Evolutionary conservation across 148 eudicot species (phyloP).

Genomic region (Oxyria digyna): DNA sequence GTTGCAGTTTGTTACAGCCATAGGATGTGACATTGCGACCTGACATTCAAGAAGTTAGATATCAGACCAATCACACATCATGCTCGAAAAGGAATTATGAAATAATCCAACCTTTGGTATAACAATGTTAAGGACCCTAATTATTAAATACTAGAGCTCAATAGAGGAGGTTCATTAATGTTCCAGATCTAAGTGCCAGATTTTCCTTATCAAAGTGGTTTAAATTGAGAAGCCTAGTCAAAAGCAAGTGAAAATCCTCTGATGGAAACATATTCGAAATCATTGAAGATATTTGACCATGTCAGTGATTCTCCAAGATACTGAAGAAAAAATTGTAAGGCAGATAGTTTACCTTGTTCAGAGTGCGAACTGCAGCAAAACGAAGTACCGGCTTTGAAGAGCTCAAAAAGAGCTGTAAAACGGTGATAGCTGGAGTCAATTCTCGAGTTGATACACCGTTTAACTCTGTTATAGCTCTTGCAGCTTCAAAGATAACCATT

Average conservation of each 20-base stretch:
- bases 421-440: slow-evolving; percentile 93
- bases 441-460: slow-evolving; percentile 85
- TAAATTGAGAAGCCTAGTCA: background rate
- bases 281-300: background rate
- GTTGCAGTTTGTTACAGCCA: slow-evolving; percentile 94
- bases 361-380: slow-evolving; percentile 95
- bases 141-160: background rate
- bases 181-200: background rate
- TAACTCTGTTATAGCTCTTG: slow-evolving; percentile 91
- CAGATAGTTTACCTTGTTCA: slow-evolving; percentile 58
- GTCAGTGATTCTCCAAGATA: background rate
- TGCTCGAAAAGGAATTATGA: background rate
- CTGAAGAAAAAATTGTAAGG: background rate
- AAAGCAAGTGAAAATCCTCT: background rate
- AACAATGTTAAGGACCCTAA: background rate
- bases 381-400: slow-evolving; percentile 95
- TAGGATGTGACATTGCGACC: slow-evolving; percentile 98
- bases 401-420: slow-evolving; percentile 85
- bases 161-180: background rate
- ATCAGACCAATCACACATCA: background rate
- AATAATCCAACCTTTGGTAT: background rate
- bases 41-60: slow-evolving; percentile 7
- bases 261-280: background rate
- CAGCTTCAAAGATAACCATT: slow-evolving; percentile 97
- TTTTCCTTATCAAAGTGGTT: background rate